Evolutionary conservation across 2,329 filamentous ascomycete genomes (phyloP).

Genomic region (Cercospora brassicicola): DNA sequence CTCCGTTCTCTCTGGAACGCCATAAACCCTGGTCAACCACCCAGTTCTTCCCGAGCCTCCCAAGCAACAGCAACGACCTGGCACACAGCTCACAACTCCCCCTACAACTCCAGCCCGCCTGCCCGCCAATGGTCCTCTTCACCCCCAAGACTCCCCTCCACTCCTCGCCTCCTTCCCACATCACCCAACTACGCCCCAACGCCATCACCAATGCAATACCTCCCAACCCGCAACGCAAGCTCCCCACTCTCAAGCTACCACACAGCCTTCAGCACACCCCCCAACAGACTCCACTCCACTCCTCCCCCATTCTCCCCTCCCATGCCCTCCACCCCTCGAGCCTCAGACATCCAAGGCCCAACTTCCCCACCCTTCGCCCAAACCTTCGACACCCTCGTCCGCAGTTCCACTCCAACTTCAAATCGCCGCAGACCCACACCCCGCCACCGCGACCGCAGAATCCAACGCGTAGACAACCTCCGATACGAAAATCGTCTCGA

Average conservation of each 20-base stretch:
- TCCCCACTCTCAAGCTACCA: not conserved
- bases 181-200: not conserved
- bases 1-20: not conserved
- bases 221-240: not conserved
- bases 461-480: slow-evolving; percentile 20
- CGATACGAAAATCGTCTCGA: slow-evolving; percentile 22
- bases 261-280: not conserved
- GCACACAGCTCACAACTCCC: not conserved
- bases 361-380: not conserved
- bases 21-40: not conserved
- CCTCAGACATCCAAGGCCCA: slow-evolving; percentile 6
- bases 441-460: slow-evolving; percentile 10
- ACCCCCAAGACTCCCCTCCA: not conserved
- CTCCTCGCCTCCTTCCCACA: not conserved
- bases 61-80: not conserved
- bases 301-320: not conserved
- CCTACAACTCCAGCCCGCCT: not conserved
- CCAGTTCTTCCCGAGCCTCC: not conserved
- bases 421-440: not conserved
- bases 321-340: slow-evolving; percentile 10
- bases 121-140: not conserved
- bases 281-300: not conserved
- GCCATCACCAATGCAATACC: not conserved
- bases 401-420: not conserved
- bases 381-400: slow-evolving; percentile 15